Evolutionary conservation across 768 basidiomycete genomes (phyloP).

Genomic region (Glaciozyma martinii): DNA sequence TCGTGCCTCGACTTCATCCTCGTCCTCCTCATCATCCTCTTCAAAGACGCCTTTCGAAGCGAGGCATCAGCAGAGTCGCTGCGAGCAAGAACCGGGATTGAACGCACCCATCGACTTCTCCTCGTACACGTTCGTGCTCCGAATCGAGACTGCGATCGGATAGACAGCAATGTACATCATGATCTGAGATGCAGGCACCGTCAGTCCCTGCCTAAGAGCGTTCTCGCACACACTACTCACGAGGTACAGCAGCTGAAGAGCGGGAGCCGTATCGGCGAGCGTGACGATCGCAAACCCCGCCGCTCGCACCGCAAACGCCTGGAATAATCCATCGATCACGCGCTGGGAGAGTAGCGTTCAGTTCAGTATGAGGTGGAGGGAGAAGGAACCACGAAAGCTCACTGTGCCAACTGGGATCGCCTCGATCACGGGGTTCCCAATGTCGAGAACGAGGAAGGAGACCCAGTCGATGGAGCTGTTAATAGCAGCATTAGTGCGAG

Average conservation of each 20-base stretch:
- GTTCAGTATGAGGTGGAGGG: neutral
- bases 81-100: neutral
- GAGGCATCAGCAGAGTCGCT: neutral
- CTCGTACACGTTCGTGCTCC: constrained; percentile 68
- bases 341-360: constrained; percentile 37
- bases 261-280: constrained; percentile 68
- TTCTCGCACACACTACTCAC: too few species aligned
- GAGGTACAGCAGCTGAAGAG: constrained; percentile 74
- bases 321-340: constrained; percentile 65
- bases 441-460: constrained; percentile 77
- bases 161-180: constrained; percentile 61
- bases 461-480: constrained; percentile 62
- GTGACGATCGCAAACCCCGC: constrained; percentile 77
- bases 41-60: constrained; percentile 4
- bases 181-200: constrained; percentile 38
- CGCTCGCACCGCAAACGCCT: constrained; percentile 67
- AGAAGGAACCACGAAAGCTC: neutral
- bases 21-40: constrained; percentile 24
- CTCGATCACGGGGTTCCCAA: constrained; percentile 62
- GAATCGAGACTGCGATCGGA: constrained; percentile 52
- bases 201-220: too few species aligned
- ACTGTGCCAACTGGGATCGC: constrained; percentile 57
- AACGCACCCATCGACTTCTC: constrained; percentile 44
- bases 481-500: too few species aligned
- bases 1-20: constrained; percentile 25